Base-by-base conservation (phyloP, 257 asterid species). In the Apocynum venetum region DNA sequence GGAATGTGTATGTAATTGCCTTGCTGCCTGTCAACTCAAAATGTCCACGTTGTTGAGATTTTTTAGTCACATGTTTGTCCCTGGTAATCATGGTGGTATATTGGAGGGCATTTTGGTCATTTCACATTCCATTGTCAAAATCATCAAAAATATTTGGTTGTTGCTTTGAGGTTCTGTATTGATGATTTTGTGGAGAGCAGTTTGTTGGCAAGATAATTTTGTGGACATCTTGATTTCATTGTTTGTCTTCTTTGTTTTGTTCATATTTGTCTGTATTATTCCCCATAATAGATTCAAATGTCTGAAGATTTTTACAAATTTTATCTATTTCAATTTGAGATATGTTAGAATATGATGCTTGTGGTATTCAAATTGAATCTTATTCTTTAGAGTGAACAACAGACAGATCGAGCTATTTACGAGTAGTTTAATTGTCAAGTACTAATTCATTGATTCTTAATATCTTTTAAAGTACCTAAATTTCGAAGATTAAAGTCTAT, bases 51-150 rank as follows among this genome's bases (percentile, higher is more conserved):
- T 43, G 74, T 77, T 73, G 82, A 52, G 51, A 25, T 63, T 73
- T 71, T 76, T 76, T 59, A 51, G 61, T 79, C 81, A 72, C 80
- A 72, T 57, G 72, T 61, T 71, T 55, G 79, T 79, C 77, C 65
- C 47, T 47, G 80, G 81, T 73, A 78, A 52, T 81, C 77, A 72
- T 78, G 70, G 89, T 43, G 73, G 35, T 77, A 12, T 20, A 53
- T 76, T 79, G 72, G 74, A 43, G 87, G 89, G 85, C 84, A 80
- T 79, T 84, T 83, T 79, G 69, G 91, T 74, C 77, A 78, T 81
- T 56, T 80, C 12, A 60, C 59, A 53, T 69, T 17, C 38, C 46
- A 35, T 35, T 56, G 46, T 19, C 36, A 10, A 3, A 47, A 20
- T 35, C 55, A 38, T 60, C 36, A 48, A 35, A 72, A 8, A 3